Base-by-base conservation (phyloP, 177 flowering plant genomes). In the Vitis hybrid region DNA sequence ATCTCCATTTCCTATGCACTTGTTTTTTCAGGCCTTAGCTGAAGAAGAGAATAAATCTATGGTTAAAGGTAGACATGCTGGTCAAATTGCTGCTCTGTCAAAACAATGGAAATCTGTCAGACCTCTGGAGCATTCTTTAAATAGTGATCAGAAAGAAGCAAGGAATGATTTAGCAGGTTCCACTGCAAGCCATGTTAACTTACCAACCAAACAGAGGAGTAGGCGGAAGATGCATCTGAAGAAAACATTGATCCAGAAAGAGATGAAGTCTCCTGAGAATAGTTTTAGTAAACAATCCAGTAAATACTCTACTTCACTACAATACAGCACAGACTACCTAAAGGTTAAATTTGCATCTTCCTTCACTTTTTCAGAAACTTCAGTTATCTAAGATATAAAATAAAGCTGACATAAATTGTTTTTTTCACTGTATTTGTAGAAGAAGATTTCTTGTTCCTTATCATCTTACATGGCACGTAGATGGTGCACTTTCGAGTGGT, bases 401-500 rank as follows among this genome's bases (percentile, higher is more conserved):
- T 19, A 10, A 50, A 39, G 18, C 29, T 62, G 19, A 7, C 14
- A n/a, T 59, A 13, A 18, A 18, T 65, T 13, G 10, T 16, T 13
- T 52, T 59, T 49, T 34, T 34, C 34, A 34, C 48, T 68, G 14
- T 16, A 16, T 57, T 45, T 83, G 69, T 90, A 96, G 98, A 83
- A 81, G 76, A 83, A 71, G 73, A 83, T 92, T 74, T 83, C 86
- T 16, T 80, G 77, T 71, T 87, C 89, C 78, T 77, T 96, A 16
- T 88, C 88, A 29, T 90, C 93, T 45, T 67, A 68, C 58, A 65
- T 71, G 69, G 73, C 79, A 8, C 89, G 95, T 45, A 86, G 93
- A 73, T 96, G 97, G 97, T 96, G 96, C 74, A 76, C 82, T 50
- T 96, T 76, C 80, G 98, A 96, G 74, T 96, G 97, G 97, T 90